A percentile compares a stretch with the other conserved stretches of the same genome.
Evolutionary conservation across 768 basidiomycete genomes (phyloP).

Genomic region (Lyophyllum shimeji): DNA sequence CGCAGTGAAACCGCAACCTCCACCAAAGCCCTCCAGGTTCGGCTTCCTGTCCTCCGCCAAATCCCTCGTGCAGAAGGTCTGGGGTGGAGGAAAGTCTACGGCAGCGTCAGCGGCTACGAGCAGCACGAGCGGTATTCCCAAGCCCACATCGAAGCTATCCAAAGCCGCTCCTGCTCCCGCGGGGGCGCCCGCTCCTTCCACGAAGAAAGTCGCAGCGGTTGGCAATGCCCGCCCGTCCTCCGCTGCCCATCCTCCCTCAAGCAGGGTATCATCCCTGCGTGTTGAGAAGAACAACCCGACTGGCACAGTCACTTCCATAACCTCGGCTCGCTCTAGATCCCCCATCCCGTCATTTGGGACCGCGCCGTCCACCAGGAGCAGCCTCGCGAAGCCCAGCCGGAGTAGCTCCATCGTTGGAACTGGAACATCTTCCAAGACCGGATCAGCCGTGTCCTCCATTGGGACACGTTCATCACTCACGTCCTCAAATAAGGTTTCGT

Average conservation of each 20-base stretch:
- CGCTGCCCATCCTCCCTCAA: constrained; percentile 15
- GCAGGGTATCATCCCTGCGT: constrained; percentile 16
- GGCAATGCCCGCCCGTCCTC: constrained; percentile 20
- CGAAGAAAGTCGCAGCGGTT: constrained; percentile 12
- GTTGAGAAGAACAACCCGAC: constrained; percentile 15
- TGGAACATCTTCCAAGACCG: constrained; percentile 19
- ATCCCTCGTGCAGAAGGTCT: constrained; percentile 69
- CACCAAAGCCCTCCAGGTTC: constrained; percentile 51
- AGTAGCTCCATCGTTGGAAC: constrained; percentile 15
- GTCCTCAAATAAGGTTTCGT: constrained; percentile 25
- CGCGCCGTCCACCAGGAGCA: constrained; percentile 12
- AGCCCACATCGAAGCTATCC: constrained; percentile 18
- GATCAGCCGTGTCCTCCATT: constrained; percentile 40
- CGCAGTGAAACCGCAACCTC: constrained; percentile 36
- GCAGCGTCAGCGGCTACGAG: constrained; percentile 18
- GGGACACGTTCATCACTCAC: constrained; percentile 34
- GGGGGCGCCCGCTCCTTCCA: constrained; percentile 7
- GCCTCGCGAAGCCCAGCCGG: constrained; percentile 5
- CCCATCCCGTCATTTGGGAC: constrained; percentile 21
- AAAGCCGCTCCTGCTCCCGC: constrained; percentile 11
- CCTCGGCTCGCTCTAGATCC: constrained; percentile 17
- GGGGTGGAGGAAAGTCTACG: constrained; percentile 54
- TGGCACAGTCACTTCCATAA: constrained; percentile 16
- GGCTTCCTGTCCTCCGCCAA: constrained; percentile 76
- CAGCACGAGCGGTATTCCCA: constrained; percentile 21